phyloP scores from a whole-genome alignment of 2,329 filamentous ascomycete species.

The Colletotrichum brevisporum region DNA sequence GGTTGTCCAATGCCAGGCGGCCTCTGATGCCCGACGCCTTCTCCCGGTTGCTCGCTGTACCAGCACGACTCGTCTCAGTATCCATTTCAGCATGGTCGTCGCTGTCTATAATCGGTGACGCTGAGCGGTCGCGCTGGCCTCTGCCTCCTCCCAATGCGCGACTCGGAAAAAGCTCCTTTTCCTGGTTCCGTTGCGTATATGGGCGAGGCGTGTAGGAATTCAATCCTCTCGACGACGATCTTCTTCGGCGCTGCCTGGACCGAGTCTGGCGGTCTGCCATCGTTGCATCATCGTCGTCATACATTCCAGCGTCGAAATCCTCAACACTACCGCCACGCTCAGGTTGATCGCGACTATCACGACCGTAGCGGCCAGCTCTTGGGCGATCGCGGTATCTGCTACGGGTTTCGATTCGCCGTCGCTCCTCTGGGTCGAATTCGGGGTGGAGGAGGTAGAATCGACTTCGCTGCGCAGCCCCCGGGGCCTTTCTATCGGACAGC shows the following conservation, averaged over 20 bases:
- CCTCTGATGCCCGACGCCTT: constrained; percentile 52
- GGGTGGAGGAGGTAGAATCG: constrained; percentile 94
- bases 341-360: constrained; percentile 55
- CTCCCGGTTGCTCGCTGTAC: constrained; percentile 51
- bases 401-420: constrained; percentile 70
- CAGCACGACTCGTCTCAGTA: constrained; percentile 42
- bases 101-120: constrained; percentile 62
- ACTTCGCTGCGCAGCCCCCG: constrained; percentile 83
- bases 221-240: constrained; percentile 43
- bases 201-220: constrained; percentile 47
- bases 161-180: constrained; percentile 75
- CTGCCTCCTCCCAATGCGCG: constrained; percentile 44
- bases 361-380: constrained; percentile 51
- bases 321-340: constrained; percentile 62
- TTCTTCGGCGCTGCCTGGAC: constrained; percentile 53
- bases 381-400: constrained; percentile 76
- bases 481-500: constrained; percentile 82
- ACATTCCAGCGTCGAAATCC: constrained; percentile 82
- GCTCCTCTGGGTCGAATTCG: constrained; percentile 86
- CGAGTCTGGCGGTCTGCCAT: constrained; percentile 47
- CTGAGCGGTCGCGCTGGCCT: constrained; percentile 62
- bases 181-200: constrained; percentile 57
- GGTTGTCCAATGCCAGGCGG: constrained; percentile 49
- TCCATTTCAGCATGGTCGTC: constrained; percentile 59
- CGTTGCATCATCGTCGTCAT: constrained; percentile 76